A percentile compares a stretch with the other conserved stretches of the same genome.
Conservation (phyloP, 805 yeast genomes). For the Ogataea siamensis region DNA sequence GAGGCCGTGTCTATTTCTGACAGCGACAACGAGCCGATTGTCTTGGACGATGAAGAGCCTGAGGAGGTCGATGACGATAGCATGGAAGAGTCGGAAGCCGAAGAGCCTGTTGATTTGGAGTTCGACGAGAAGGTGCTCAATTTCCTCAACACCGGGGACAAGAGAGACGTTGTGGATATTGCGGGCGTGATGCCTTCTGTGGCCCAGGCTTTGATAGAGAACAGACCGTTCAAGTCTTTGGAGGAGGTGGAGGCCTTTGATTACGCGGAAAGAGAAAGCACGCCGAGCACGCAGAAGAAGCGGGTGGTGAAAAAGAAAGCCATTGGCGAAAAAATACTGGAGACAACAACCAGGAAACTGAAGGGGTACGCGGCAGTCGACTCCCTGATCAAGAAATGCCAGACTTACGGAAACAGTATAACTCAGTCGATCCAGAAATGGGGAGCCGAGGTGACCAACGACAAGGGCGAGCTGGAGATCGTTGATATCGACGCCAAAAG, state of each 20-base stretch:
- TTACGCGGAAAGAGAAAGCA: slow-evolving; percentile 36
- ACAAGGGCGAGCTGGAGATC: slow-evolving; percentile 61
- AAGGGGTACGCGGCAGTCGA: slow-evolving; percentile 94
- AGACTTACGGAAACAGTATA: slow-evolving; percentile 69
- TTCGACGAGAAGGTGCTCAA: slow-evolving; percentile 68
- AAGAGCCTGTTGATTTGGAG: slow-evolving; percentile 30
- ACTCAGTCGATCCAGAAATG: slow-evolving; percentile 72
- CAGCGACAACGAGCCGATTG: slow-evolving; percentile 16
- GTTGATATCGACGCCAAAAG: slow-evolving; percentile 45
- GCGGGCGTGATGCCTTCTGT: slow-evolving; percentile 64
- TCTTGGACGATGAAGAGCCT: slow-evolving; percentile 15
- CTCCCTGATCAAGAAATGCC: slow-evolving; percentile 81
- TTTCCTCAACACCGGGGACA: slow-evolving; percentile 76
- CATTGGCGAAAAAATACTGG: slow-evolving; percentile 72
- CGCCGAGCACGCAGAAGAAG: slow-evolving; percentile 22
- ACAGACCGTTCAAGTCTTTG: slow-evolving; percentile 68
- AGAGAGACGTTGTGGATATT: slow-evolving; percentile 75
- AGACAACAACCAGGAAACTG: slow-evolving; percentile 64
- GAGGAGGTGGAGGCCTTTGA: slow-evolving; percentile 57
- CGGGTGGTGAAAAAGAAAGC: slow-evolving; percentile 45
- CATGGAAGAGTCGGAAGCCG: slow-evolving; percentile 33
- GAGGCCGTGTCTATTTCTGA: slow-evolving; percentile 22
- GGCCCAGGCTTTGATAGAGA: slow-evolving; percentile 61
- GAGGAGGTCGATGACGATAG: slow-evolving; percentile 32
- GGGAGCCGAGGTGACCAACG: slow-evolving; percentile 80